Base-by-base conservation (phyloP, 1,284 basidiomycete genomes). In the Xanthoconium separans region DNA sequence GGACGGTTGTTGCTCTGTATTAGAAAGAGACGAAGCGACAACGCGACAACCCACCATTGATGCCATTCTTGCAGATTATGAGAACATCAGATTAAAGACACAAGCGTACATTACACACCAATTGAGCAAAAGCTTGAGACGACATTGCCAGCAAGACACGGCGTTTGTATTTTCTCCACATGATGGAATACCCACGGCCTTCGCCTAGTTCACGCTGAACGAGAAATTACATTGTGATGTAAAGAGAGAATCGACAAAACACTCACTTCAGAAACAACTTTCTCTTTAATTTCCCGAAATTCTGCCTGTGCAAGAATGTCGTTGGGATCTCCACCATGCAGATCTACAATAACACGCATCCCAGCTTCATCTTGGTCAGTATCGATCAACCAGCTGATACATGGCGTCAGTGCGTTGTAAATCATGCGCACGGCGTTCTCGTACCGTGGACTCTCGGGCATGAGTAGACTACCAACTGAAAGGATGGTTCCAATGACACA, bases 141-240 rank as follows among this genome's bases (percentile, higher is more conserved):
- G 93, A 95, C 93, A 96, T 96, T n/a, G 95, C 96, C 56, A 98
- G 85, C 59, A 98, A 72, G 6, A 98, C 95, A 44, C 95, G 83
- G 43, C 87, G 85, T 62, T 91, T 89, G 72, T 98, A 98, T 60
- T 84, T 83, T 62, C 73, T 84, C 93, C 94, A 97, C 85, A 98
- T 92, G 40, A 82, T 81, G 36, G 72, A 70, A 74, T 98, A 98
- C 11, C 88, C 84, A 54, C 94, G 82, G 55, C 80, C 87, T 61
- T 93, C 93, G n/a, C 89, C 87, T 16, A 80, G 80, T 55, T 83
- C 81, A 33, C 85, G 87, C 89, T 82, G 71, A 60, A 41, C 18
- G 36, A 36, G 29, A 29, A 44, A 20, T 50, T 48, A 10, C 50
- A 24, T 29, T n/a, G 50, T 15, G n/a, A 20, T 20, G 24, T 6